phyloP scores from a whole-genome alignment of 768 basidiomycete species.

The Leccinum subtestaceum region DNA sequence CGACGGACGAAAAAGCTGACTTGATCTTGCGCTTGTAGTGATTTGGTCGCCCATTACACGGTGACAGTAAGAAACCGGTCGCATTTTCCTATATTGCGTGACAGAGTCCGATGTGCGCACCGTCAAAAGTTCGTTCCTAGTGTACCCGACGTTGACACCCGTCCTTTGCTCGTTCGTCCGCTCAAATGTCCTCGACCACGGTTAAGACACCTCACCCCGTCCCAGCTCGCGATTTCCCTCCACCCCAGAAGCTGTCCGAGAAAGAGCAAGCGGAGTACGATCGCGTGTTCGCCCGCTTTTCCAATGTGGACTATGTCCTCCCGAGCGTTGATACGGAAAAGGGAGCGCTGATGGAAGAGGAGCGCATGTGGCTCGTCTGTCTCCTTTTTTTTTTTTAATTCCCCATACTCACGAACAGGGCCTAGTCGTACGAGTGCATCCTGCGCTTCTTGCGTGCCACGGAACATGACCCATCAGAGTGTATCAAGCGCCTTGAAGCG shows the following conservation, averaged over 20 bases:
- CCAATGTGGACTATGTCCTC: constrained; percentile 47
- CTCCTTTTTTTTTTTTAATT: constrained; percentile 10
- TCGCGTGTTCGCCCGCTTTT: constrained; percentile 56
- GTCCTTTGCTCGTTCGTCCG: background rate
- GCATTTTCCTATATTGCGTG: background rate
- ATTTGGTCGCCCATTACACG: background rate
- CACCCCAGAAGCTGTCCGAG: constrained; percentile 39
- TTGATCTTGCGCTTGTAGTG: background rate
- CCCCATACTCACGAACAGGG: background rate
- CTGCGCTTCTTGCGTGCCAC: constrained; percentile 74
- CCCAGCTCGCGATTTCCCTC: constrained; percentile 28
- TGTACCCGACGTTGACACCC: background rate
- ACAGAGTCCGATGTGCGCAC: background rate
- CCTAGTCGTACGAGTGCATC: constrained; percentile 63
- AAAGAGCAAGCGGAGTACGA: constrained; percentile 49
- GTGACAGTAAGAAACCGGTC: background rate
- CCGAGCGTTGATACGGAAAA: constrained; percentile 43
- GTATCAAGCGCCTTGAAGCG: constrained; percentile 64
- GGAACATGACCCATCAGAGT: constrained; percentile 60
- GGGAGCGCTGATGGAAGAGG: constrained; percentile 53
- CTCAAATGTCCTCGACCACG: constrained; percentile 27
- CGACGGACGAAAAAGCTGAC: background rate
- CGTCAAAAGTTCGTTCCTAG: background rate
- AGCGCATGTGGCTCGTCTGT: constrained; percentile 76
- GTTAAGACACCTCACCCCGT: constrained; percentile 23